Conservation (phyloP, 2,329 filamentous ascomycete species). For the Penicillium griseofulvum region DNA sequence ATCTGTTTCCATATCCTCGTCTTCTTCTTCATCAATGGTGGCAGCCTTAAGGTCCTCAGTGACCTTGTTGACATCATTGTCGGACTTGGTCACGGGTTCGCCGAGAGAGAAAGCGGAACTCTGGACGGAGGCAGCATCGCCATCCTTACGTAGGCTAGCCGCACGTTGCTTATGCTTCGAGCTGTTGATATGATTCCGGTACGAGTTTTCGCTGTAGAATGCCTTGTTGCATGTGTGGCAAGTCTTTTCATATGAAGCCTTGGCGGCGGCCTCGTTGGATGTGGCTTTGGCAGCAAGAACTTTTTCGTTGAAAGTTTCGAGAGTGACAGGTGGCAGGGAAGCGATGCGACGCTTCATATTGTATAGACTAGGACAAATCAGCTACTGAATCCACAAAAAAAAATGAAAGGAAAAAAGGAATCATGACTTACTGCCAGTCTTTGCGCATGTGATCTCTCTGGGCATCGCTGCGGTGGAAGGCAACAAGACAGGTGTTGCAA, state of each 20-base stretch:
- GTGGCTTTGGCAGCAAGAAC: slow-evolving; percentile 86
- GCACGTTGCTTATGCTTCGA: slow-evolving; percentile 79
- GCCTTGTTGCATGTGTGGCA: slow-evolving; percentile 85
- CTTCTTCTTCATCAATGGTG: slow-evolving; percentile 42
- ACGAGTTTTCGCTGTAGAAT: slow-evolving; percentile 96
- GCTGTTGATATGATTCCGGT: slow-evolving; percentile 85
- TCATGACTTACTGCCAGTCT: slow-evolving; percentile 84
- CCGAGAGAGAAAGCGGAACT: slow-evolving; percentile 90
- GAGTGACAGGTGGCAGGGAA: slow-evolving; percentile 82
- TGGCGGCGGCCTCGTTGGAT: slow-evolving; percentile 78
- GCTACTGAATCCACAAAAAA: not conserved
- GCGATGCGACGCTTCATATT: slow-evolving; percentile 95
- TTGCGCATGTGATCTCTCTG: slow-evolving; percentile 96
- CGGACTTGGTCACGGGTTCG: slow-evolving; percentile 62
- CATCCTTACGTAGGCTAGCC: slow-evolving; percentile 48
- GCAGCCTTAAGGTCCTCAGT: slow-evolving; percentile 74
- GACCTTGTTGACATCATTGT: slow-evolving; percentile 72
- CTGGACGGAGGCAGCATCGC: slow-evolving; percentile 72
- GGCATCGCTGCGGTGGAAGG: slow-evolving; percentile 88
- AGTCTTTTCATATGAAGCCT: slow-evolving; percentile 80
- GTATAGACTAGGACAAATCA: slow-evolving; percentile 64
- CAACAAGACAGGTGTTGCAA: slow-evolving; percentile 97
- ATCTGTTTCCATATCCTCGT: slow-evolving; percentile 50
- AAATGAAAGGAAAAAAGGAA: not conserved
- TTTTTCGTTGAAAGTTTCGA: slow-evolving; percentile 93